Evolutionary conservation across 2,329 filamentous ascomycete species (phyloP).

Genomic region (Colletotrichum siamense): DNA sequence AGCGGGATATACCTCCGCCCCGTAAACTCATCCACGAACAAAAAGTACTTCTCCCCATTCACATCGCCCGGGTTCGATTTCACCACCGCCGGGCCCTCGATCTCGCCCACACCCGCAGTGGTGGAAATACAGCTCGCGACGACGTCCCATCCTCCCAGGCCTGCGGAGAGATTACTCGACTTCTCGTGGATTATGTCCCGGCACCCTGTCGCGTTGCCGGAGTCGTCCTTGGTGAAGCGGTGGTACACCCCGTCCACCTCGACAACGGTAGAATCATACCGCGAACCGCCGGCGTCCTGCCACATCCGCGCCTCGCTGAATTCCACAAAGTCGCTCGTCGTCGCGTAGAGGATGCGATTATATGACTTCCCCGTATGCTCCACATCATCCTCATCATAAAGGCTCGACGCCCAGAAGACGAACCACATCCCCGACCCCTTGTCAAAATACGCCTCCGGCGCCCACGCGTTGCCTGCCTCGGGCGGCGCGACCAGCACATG

Average conservation of each 20-base stretch:
- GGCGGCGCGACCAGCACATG: neutral
- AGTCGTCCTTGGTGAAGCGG: neutral
- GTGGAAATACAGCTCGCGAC: neutral
- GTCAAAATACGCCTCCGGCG: neutral
- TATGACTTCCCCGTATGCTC: neutral
- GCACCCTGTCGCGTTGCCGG: neutral
- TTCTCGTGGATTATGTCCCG: neutral
- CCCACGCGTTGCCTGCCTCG: neutral
- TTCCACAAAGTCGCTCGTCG: neutral
- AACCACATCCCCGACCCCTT: fast-evolving
- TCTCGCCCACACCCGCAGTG: neutral
- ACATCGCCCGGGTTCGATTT: neutral
- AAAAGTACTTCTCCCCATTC: neutral
- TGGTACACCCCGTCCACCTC: neutral
- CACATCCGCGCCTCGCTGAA: neutral
- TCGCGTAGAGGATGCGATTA: neutral
- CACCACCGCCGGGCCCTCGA: neutral
- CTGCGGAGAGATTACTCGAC: neutral
- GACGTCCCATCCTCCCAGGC: neutral
- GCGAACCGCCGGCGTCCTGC: neutral
- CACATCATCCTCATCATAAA: neutral
- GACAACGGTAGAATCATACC: neutral
- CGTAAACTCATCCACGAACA: neutral
- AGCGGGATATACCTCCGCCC: neutral
- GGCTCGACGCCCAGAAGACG: neutral